phyloP scores from a whole-genome alignment of 2,329 filamentous ascomycete genomes.

The Fusarium sp. region DNA sequence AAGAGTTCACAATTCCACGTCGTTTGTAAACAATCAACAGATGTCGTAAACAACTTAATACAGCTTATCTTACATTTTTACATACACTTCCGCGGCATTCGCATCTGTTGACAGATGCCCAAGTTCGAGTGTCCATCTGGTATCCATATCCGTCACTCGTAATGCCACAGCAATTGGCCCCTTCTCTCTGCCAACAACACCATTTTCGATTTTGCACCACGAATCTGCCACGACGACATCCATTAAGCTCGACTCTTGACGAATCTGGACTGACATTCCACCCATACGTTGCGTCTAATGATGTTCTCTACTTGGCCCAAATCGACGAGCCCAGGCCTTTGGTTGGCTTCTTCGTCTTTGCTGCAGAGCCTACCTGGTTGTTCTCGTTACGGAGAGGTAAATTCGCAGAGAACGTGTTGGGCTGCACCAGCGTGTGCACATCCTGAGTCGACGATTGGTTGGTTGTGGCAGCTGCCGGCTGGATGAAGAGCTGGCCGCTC shows the following conservation, averaged over 20 bases:
- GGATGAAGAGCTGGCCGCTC: conserved; percentile 32
- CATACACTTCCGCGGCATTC: conserved; percentile 7
- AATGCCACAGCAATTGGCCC: not conserved
- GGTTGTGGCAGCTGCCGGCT: conserved; percentile 10
- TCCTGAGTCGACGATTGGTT: not conserved
- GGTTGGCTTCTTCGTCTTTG: conserved; percentile 26
- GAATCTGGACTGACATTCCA: not conserved
- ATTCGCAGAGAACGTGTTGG: not conserved
- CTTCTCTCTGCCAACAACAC: not conserved
- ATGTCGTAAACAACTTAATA: not conserved
- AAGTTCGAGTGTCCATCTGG: not conserved
- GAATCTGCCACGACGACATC: not conserved
- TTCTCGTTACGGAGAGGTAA: conserved; percentile 4
- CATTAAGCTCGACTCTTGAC: not conserved
- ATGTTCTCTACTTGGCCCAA: conserved; percentile 35
- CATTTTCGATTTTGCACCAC: not conserved
- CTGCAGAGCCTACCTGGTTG: not conserved
- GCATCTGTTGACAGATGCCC: not conserved
- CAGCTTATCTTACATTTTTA: conserved; percentile 9
- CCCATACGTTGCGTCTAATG: not conserved
- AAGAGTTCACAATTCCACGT: not conserved
- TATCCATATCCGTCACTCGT: conserved; percentile 3
- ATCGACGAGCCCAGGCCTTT: conserved; percentile 42
- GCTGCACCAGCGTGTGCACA: not conserved
- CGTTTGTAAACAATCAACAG: not conserved